Percentiles rank a stretch among this genome's conserved stretches.
phyloP scores from a whole-genome alignment of 129 eudicot genomes.

The Flaveria robusta region DNA sequence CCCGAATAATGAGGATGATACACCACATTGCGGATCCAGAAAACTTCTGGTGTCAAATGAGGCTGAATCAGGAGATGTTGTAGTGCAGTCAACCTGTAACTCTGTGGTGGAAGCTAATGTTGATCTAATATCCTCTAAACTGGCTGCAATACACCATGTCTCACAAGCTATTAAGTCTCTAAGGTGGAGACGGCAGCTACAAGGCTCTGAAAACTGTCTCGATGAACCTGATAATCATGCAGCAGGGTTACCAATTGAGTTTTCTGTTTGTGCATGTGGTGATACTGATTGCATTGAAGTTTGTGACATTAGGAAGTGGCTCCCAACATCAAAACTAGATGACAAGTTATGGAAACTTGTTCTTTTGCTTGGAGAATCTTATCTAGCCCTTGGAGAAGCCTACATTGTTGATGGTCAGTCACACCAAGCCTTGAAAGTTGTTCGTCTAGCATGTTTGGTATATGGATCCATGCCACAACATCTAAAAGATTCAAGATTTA shows the following conservation, averaged over 20 bases:
- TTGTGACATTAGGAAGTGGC: conserved; percentile 95
- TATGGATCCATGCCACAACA: conserved; percentile 98
- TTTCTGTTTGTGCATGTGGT: conserved; percentile 93
- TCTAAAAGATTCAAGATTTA: conserved; percentile 61
- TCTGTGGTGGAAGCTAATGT: conserved; percentile 44
- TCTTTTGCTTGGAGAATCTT: conserved; percentile 95
- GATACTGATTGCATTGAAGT: conserved; percentile 92
- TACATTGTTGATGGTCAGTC: conserved; percentile 78
- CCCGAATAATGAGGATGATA: conserved; percentile 26
- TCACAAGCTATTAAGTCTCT: conserved; percentile 97
- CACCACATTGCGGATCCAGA: conserved; percentile 24
- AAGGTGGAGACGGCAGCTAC: conserved; percentile 77
- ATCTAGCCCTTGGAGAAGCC: conserved; percentile 88
- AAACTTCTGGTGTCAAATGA: conserved; percentile 33
- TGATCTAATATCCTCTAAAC: conserved; percentile 68
- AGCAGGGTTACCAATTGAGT: conserved; percentile 39
- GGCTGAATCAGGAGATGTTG: conserved; percentile 26
- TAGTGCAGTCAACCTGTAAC: conserved; percentile 30
- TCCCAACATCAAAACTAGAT: conserved; percentile 84
- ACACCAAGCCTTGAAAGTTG: conserved; percentile 73
- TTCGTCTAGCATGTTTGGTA: conserved; percentile 77
- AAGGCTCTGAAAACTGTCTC: conserved; percentile 38
- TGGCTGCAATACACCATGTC: conserved; percentile 93
- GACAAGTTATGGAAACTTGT: conserved; percentile 96
- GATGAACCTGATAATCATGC: conserved; percentile 32